These are phyloP conservation scores for Fonsecaea pedrosoi DNA, from an alignment of 2,329 filamentous ascomycete genomes.

Conservation along the genomic window DNA sequence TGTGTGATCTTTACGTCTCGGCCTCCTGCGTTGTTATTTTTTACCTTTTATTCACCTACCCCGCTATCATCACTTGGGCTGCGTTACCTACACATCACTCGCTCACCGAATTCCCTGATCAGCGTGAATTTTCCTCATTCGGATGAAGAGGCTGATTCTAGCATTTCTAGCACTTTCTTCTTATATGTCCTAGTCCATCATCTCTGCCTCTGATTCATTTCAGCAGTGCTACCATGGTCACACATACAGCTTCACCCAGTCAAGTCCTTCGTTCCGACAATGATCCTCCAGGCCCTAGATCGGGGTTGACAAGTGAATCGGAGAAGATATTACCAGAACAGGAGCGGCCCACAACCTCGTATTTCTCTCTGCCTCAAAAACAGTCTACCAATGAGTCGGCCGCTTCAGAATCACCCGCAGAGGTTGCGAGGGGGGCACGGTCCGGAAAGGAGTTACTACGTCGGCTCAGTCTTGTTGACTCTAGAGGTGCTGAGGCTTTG, in stretches of 20 bases:
- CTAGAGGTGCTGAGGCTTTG: slow-evolving; percentile 38
- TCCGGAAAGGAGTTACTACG: slow-evolving; percentile 60
- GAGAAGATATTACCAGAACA: slow-evolving; percentile 41
- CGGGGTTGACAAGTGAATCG: slow-evolving; percentile 17
- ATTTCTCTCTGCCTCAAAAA: slow-evolving; percentile 33
- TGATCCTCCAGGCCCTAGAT: slow-evolving; percentile 13
- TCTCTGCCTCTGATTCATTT: not conserved
- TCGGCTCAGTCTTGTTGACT: slow-evolving; percentile 57
- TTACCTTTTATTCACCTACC: slow-evolving; percentile 15
- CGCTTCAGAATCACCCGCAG: slow-evolving; percentile 44
- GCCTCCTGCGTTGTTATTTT: slow-evolving; percentile 7
- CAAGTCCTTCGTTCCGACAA: not conserved
- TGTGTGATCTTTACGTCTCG: not conserved
- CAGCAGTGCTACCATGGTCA: slow-evolving; percentile 12
- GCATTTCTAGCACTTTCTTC: slow-evolving; percentile 9
- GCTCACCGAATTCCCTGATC: slow-evolving; percentile 10
- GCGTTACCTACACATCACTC: slow-evolving; percentile 12
- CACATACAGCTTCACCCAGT: slow-evolving; percentile 6
- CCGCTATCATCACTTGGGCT: slow-evolving; percentile 1
- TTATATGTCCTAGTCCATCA: not conserved
- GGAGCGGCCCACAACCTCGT: slow-evolving; percentile 39
- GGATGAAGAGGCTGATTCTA: slow-evolving; percentile 7
- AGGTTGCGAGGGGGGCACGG: slow-evolving; percentile 54
- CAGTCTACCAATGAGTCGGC: slow-evolving; percentile 34
- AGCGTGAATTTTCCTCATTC: slow-evolving; percentile 1